A percentile compares a stretch with the other conserved stretches of the same genome.
Conservation (phyloP, 768 basidiomycete genomes). For the Suillus lakei region DNA sequence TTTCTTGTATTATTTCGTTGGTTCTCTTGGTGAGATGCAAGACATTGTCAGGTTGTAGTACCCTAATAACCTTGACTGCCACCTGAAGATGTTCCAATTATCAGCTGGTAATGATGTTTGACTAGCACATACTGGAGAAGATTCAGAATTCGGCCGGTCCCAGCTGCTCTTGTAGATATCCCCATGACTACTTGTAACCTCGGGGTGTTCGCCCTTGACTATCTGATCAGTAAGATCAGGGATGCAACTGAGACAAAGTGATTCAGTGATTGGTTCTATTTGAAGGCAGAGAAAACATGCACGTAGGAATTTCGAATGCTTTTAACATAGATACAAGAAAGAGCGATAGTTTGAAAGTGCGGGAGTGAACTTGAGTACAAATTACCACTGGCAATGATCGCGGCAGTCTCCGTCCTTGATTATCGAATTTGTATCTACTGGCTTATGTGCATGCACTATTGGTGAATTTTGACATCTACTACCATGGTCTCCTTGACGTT, state of each 20-base stretch:
- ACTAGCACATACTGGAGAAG: not conserved
- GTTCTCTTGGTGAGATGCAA: not conserved
- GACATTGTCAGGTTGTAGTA: not conserved
- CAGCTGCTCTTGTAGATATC: slow-evolving; percentile 29
- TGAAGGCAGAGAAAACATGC: not conserved
- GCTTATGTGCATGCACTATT: too few species aligned
- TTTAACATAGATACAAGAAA: not conserved
- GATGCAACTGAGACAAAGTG: not conserved
- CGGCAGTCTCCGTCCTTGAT: too few species aligned
- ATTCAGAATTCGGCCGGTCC: not conserved
- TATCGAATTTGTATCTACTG: too few species aligned
- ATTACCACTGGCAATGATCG: too few species aligned
- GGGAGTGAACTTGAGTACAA: too few species aligned
- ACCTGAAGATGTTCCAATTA: not conserved
- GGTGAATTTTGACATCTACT: not conserved
- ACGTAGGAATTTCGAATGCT: not conserved
- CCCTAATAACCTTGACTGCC: slow-evolving; percentile 1
- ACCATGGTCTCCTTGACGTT: slow-evolving; percentile 3
- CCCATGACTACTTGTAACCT: slow-evolving; percentile 17
- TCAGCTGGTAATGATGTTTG: not conserved
- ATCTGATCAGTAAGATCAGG: not conserved
- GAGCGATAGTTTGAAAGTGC: not conserved
- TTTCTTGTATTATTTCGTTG: slow-evolving; percentile 22
- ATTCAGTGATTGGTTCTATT: not conserved
- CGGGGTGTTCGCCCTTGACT: not conserved